Evolutionary conservation across 768 basidiomycete species (phyloP).

Genomic region (Lentinus brumalis): DNA sequence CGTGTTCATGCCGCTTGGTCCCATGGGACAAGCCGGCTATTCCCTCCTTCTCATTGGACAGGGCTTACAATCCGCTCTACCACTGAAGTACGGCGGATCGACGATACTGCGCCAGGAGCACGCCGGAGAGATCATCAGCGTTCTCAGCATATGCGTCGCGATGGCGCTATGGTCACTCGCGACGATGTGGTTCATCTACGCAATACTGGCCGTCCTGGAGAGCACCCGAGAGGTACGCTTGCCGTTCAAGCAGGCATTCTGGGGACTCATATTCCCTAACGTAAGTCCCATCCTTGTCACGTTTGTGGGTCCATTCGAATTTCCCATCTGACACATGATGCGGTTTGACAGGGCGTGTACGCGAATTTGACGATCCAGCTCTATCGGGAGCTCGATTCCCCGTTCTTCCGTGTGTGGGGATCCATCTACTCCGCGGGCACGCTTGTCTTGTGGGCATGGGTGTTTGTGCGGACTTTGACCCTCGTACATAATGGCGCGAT

Average conservation of each 20-base stretch:
- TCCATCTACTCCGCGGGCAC: conserved; percentile 53
- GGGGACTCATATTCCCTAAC: conserved; percentile 75
- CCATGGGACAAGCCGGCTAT: conserved; percentile 68
- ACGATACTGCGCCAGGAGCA: conserved; percentile 36
- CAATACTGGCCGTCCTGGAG: conserved; percentile 49
- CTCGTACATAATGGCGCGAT: conserved; percentile 39
- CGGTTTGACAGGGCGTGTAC: conserved; percentile 54
- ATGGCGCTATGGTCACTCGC: conserved; percentile 65
- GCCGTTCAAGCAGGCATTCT: conserved; percentile 59
- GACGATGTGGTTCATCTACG: conserved; percentile 63
- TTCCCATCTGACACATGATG: background rate
- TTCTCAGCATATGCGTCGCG: conserved; percentile 47
- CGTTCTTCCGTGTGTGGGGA: conserved; percentile 59
- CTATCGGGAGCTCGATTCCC: conserved; percentile 49
- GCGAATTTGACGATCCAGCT: conserved; percentile 63
- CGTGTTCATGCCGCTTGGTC: conserved; percentile 74
- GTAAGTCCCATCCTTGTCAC: conserved; percentile 37
- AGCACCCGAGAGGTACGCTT: conserved; percentile 43
- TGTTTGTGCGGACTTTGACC: conserved; percentile 45
- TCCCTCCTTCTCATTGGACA: conserved; percentile 58
- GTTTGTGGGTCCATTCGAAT: background rate
- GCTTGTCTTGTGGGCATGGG: conserved; percentile 53
- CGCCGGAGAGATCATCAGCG: conserved; percentile 45
- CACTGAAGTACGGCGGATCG: conserved; percentile 35
- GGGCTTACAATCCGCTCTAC: conserved; percentile 41